Base-by-base conservation (phyloP, 2,329 filamentous ascomycete genomes). In the Sporothrix brunneoviolacea region DNA sequence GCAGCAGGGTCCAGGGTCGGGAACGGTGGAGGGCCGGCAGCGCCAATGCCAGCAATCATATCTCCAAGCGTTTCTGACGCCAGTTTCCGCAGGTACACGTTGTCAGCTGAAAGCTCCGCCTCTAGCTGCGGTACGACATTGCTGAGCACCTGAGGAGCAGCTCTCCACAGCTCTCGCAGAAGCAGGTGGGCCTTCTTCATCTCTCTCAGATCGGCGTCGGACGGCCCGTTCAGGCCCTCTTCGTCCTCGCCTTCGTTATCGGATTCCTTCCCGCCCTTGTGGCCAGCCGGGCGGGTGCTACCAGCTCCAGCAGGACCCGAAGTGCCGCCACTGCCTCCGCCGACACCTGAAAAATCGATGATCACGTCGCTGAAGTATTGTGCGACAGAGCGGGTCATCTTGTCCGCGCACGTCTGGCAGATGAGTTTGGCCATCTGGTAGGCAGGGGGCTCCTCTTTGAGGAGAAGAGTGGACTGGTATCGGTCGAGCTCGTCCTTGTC, bases 351-450 rank as follows among this genome's bases (percentile, higher is more conserved):
- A 4, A 90, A 87, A 62, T 96, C 90, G 55, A 97, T 83, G 52
- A 98, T 94, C 46, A 97, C 90, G 51, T 95, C 90, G 67, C 90
- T 95, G 65, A 98, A 98, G 66, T 97, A 98, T 62, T 95, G 90
- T 58, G 89, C 91, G 50, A 97, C 85, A 58, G 94, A 89, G 55
- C 90, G 85, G 1, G 89, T 85, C 91, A 98, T 96, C 68, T 94
- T 94, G 59, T 96, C 91, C 1, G 88, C 82, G 59, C 84, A 94
- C 16, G 80, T 80, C 61, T 90, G 93, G 71, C 93, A 98, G 39
- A 98, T 84, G 3, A 87, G 88, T 68, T 94, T 95, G 19, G 93
- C 91, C 86, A 97, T 95, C 63, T 93, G 86, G 70, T 98, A 98
- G 2, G 93, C 91, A 15, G 90, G 82, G 2, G 93, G 91, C 50